A percentile compares a stretch with the other conserved stretches of the same genome.
Conservation (phyloP, 176 grass and related monocot genomes). For the Otatea glauca region DNA sequence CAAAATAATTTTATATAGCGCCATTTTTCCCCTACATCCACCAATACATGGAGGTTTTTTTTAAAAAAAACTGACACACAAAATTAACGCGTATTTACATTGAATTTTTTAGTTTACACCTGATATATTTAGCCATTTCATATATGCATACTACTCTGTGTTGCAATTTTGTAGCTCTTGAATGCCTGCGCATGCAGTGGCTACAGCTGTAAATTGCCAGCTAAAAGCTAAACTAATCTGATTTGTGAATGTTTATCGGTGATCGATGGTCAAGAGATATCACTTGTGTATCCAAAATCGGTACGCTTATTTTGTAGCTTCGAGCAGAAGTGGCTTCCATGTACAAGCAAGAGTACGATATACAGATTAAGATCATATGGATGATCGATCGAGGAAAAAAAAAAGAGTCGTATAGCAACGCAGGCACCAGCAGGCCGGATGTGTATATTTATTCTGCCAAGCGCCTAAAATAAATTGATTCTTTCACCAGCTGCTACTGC, state of each 20-base stretch:
- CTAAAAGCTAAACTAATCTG: background rate
- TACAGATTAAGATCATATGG: background rate
- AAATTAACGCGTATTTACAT: too few species aligned
- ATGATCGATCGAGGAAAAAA: background rate
- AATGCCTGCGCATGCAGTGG: too few species aligned
- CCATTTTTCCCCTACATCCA: too few species aligned
- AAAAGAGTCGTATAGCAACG: background rate
- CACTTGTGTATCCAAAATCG: background rate
- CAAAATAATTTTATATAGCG: too few species aligned
- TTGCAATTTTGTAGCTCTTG: too few species aligned
- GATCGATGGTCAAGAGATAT: background rate
- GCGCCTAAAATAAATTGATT: background rate
- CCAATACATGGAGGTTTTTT: too few species aligned
- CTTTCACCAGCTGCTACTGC: background rate
- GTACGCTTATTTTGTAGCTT: background rate
- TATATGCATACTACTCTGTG: too few species aligned
- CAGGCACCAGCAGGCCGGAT: background rate
- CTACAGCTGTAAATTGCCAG: background rate
- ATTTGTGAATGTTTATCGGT: background rate
- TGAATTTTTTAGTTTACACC: too few species aligned
- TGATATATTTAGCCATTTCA: too few species aligned
- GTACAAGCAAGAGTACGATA: background rate
- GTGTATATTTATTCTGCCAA: too few species aligned
- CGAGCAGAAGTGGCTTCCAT: slow-evolving; percentile 35
- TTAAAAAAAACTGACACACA: too few species aligned